phyloP scores from a whole-genome alignment of 2,329 filamentous ascomycete species.

The Arthroderma sp. region DNA sequence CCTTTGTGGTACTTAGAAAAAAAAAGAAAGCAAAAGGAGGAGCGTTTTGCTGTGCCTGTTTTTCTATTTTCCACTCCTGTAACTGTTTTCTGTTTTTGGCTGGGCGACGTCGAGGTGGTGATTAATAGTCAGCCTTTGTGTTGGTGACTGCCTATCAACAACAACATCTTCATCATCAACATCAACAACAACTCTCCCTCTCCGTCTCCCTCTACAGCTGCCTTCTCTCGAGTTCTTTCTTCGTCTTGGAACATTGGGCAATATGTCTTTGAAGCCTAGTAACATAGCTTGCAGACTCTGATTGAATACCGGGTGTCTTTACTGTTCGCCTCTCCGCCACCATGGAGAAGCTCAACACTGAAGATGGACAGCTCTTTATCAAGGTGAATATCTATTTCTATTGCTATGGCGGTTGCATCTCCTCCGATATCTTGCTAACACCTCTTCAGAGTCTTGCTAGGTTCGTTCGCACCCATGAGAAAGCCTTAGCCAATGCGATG shows the following conservation, averaged over 20 bases:
- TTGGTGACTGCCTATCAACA: not conserved
- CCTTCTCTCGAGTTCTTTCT: too few species aligned
- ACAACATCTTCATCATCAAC: too few species aligned
- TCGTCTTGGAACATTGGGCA: not conserved
- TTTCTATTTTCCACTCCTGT: not conserved
- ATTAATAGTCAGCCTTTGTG: not conserved
- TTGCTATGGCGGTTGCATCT: not conserved
- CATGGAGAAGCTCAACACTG: constrained; percentile 38
- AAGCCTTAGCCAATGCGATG: constrained; percentile 87
- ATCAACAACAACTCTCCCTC: too few species aligned
- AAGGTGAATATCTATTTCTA: constrained; percentile 20
- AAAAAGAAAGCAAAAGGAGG: too few species aligned
- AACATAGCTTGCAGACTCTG: not conserved
- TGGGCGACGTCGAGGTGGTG: not conserved
- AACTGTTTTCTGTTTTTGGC: not conserved
- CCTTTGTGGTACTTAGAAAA: too few species aligned
- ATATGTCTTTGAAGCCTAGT: not conserved
- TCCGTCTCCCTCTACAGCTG: too few species aligned
- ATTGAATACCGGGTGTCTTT: constrained; percentile 18
- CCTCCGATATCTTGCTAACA: constrained; percentile 5
- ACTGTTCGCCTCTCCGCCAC: constrained; percentile 17
- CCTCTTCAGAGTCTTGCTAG: constrained; percentile 67
- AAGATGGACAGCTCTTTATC: constrained; percentile 38
- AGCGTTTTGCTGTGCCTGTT: not conserved
- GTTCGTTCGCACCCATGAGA: constrained; percentile 95